Base-by-base conservation (phyloP, 345 rosid species). In the Streptanthus diversifolius region DNA sequence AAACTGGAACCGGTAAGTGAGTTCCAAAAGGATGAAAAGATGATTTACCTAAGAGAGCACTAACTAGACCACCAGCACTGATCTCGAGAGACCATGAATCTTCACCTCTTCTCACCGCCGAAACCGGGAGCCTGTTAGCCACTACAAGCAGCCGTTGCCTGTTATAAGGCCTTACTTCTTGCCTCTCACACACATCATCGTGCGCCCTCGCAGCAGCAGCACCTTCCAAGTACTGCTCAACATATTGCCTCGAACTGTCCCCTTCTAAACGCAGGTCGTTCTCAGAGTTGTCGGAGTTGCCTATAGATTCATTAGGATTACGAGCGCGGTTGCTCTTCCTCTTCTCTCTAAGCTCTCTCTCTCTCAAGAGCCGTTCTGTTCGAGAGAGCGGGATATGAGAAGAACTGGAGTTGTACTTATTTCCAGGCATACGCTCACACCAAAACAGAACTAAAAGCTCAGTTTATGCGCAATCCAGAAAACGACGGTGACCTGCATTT, bases 31-130 rank as follows among this genome's bases (percentile, higher is more conserved):
- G 33, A 57, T 12, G 18, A 33, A 55, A 10, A 39, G 17, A 21
- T 40, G 41, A 48, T 79, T 54, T 85, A 91, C 98, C 99, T 70
- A 95, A 80, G 80, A 95, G 98, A 49, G 99, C 99, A 76, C 66
- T 92, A 69, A 95, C 99, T 6, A 92, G 83, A 71, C 99, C 99
- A 29, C 99, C 99, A 60, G 86, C 98, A 86, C 99, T 95, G 55
- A 92, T 87, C 82, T 95, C 99, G 19, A 95, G 84, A 56, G 92
- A 88, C 99, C 99, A 95, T 2, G 88, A 81, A 47, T 95, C 92
- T 84, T 90, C 97, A 56, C 97, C 97, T 82, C 90, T 83, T 77
- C 99, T 84, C 72, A 92, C 89, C 0, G 99, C 99, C 75, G 97
- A 95, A 60, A 95, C 99, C 0, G 99, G 99, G 36, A 95, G 82